Evolutionary conservation across 257 asterid genomes (phyloP).

Genomic region (Anisodus tanguticus): DNA sequence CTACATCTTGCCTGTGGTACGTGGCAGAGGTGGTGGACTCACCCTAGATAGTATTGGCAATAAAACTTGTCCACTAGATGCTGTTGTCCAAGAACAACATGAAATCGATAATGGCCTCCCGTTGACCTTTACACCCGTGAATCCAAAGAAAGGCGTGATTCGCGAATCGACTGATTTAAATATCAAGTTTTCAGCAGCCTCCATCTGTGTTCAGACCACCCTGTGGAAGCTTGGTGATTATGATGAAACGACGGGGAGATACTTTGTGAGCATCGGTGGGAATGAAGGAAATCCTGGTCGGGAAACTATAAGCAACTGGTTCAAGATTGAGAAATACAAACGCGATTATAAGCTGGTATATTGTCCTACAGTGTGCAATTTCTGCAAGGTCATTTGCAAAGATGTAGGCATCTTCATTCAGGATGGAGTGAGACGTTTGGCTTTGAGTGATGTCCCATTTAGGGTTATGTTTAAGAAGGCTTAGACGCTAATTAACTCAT

Average conservation of each 20-base stretch:
- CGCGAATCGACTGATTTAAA: conserved; percentile 53
- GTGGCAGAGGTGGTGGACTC: conserved; percentile 75
- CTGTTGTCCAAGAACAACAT: conserved; percentile 47
- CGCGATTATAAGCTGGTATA: conserved; percentile 52
- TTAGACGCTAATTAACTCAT: not conserved
- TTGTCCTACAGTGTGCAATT: conserved; percentile 58
- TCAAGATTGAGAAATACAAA: conserved; percentile 51
- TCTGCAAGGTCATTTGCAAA: conserved; percentile 53
- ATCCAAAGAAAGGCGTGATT: conserved; percentile 44
- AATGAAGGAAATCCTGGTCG: conserved; percentile 57
- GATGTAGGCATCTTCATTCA: conserved; percentile 50
- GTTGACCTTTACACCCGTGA: conserved; percentile 45
- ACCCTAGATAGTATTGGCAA: conserved; percentile 42
- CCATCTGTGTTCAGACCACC: conserved; percentile 49
- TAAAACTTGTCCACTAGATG: conserved; percentile 51
- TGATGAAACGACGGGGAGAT: conserved; percentile 38
- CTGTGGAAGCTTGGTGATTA: conserved; percentile 47
- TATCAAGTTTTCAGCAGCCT: conserved; percentile 46
- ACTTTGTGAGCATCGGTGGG: conserved; percentile 50
- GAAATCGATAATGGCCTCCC: conserved; percentile 55
- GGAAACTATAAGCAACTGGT: conserved; percentile 57
- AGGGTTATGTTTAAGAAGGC: conserved; percentile 38
- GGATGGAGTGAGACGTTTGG: conserved; percentile 53
- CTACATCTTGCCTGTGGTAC: conserved; percentile 54
- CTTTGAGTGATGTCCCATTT: conserved; percentile 37